Evolutionary conservation across 176 grass and related monocot genomes (phyloP).

Genomic region (Dendrocalamus sinicus): DNA sequence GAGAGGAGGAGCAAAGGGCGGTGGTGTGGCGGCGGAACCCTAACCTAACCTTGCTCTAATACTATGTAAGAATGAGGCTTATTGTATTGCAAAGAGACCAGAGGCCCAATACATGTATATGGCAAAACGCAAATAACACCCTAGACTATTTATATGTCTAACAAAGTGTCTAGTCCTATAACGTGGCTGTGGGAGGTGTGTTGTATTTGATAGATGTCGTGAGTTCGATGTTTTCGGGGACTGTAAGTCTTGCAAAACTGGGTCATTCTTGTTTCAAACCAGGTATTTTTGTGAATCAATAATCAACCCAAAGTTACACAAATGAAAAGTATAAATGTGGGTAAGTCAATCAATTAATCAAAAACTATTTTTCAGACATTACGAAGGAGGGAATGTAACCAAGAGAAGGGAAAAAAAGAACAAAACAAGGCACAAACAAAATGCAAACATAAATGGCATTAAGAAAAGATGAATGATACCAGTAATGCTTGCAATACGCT

Average conservation of each 20-base stretch:
- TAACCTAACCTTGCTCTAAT: no score
- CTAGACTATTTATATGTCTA: no score
- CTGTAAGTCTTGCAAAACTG: background rate
- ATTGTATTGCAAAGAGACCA: no score
- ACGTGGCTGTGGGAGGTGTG: background rate
- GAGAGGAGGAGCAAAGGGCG: no score
- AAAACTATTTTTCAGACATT: background rate
- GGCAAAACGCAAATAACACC: no score
- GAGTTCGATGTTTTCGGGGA: background rate
- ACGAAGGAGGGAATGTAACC: background rate
- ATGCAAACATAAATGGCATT: conserved; percentile 14
- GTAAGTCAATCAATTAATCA: conserved; percentile 12
- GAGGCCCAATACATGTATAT: no score
- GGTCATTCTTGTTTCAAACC: conserved; percentile 5
- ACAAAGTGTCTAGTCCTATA: background rate
- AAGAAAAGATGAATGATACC: conserved; percentile 7
- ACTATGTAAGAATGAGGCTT: no score
- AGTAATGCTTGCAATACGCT: conserved; percentile 34
- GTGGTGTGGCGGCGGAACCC: no score
- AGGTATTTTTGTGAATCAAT: background rate
- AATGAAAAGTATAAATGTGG: background rate
- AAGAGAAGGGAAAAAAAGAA: background rate
- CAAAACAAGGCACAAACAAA: conserved; percentile 12
- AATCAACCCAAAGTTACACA: background rate
- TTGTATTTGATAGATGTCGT: background rate